A percentile compares a stretch with the other conserved stretches of the same genome.
Evolutionary conservation across 495 filamentous ascomycete species (phyloP).

Genomic region (Xylaria sp.): DNA sequence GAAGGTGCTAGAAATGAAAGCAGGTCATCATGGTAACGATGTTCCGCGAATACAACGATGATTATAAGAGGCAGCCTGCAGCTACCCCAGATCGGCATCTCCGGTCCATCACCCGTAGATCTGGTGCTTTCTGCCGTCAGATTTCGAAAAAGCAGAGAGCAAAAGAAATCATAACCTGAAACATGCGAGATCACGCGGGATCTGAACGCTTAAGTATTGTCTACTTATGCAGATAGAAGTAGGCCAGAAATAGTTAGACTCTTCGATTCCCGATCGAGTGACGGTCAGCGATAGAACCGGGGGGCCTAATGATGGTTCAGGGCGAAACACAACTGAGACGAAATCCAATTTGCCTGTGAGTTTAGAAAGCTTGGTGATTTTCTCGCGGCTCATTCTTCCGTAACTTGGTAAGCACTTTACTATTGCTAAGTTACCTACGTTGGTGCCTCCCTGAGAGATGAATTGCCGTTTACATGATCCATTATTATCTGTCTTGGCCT

Average conservation of each 20-base stretch:
- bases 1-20: background rate
- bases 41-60: background rate
- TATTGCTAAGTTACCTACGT: background rate
- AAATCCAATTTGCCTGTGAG: background rate
- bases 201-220: background rate
- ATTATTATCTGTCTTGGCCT: background rate
- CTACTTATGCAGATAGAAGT: background rate
- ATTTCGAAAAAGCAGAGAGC: background rate
- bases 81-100: background rate
- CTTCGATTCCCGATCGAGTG: background rate
- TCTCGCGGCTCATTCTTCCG: background rate
- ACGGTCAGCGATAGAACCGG: background rate
- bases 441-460: background rate
- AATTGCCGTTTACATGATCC: background rate
- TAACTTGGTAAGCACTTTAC: background rate
- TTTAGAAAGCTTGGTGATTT: background rate
- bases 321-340: background rate
- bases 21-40: background rate
- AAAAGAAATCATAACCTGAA: background rate
- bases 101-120: background rate
- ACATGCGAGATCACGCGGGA: background rate
- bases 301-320: background rate
- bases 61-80: background rate
- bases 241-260: background rate
- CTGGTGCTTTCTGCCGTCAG: background rate